Evolutionary conservation across 176 grass and related monocot species (phyloP).

Genomic region (Hordeum vulgare): DNA sequence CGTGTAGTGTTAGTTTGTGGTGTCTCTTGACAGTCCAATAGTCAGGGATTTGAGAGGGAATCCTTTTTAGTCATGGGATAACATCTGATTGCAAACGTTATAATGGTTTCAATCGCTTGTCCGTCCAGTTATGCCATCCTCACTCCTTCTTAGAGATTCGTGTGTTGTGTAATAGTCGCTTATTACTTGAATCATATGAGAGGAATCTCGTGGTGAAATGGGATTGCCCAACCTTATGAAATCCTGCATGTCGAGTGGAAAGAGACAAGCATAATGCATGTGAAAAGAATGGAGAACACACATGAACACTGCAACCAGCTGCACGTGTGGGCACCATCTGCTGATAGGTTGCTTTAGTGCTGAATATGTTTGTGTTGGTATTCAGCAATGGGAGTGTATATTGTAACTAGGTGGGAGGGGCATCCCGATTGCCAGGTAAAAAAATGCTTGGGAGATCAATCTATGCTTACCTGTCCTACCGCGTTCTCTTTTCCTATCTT

Average conservation of each 20-base stretch:
- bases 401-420: neutral
- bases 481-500: neutral
- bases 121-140: neutral
- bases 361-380: neutral
- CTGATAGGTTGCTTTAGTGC: neutral
- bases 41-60: neutral
- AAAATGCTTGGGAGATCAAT: neutral
- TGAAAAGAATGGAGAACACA: neutral
- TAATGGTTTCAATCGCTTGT: neutral
- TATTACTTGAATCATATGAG: neutral
- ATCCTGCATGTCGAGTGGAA: neutral
- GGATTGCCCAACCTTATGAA: neutral
- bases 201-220: neutral
- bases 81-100: neutral
- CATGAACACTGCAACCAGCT: neutral
- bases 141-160: neutral
- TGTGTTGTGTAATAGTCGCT: neutral
- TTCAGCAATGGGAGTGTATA: neutral
- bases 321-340: neutral
- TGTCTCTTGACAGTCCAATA: neutral
- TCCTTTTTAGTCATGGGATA: neutral
- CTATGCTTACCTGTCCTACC: neutral
- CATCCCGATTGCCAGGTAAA: neutral
- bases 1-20: neutral
- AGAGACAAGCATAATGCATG: neutral